These are phyloP conservation scores for Phyllachora maydis DNA, from an alignment of 2,329 filamentous ascomycete species.

Conservation along the genomic window DNA sequence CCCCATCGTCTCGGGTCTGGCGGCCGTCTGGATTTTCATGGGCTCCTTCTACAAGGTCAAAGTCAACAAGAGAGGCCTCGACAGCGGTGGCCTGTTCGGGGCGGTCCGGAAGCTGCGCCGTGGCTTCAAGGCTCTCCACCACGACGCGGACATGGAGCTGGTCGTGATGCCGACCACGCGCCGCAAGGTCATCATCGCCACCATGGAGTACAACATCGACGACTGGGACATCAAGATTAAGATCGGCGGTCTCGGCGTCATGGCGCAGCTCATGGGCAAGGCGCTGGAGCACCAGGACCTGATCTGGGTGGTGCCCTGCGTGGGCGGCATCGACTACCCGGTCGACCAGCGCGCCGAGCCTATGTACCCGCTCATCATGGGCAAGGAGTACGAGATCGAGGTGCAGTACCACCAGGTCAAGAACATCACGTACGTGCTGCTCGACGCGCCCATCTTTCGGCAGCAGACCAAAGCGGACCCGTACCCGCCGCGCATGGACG, in stretches of 20 bases:
- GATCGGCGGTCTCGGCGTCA: slow-evolving; percentile 49
- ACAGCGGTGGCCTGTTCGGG: slow-evolving; percentile 11
- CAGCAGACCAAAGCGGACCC: slow-evolving; percentile 40
- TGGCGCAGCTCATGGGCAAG: slow-evolving; percentile 50
- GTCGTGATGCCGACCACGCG: slow-evolving; percentile 9
- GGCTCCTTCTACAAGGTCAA: slow-evolving; percentile 38
- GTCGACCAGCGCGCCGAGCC: slow-evolving; percentile 34
- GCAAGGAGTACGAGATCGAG: slow-evolving; percentile 35
- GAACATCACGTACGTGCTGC: slow-evolving; percentile 48
- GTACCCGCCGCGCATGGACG: slow-evolving; percentile 49
- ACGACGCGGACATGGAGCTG: slow-evolving; percentile 8
- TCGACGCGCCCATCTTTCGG: slow-evolving; percentile 46
- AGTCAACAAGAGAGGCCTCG: slow-evolving; percentile 12
- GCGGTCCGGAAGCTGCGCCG: too few species aligned
- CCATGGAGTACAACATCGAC: slow-evolving; percentile 53
- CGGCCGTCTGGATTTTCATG: slow-evolving; percentile 34
- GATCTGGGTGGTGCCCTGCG: slow-evolving; percentile 42
- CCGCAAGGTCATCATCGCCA: slow-evolving; percentile 43
- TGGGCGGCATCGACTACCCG: slow-evolving; percentile 44
- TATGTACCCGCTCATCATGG: slow-evolving; percentile 41
- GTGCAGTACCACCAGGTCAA: slow-evolving; percentile 41
- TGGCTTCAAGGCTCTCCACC: too few species aligned
- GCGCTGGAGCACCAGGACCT: slow-evolving; percentile 42
- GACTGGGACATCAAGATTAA: slow-evolving; percentile 54
- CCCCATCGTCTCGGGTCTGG: slow-evolving; percentile 24